Conservation (phyloP, 2,329 filamentous ascomycete genomes). For the Talaromyces sp. region DNA sequence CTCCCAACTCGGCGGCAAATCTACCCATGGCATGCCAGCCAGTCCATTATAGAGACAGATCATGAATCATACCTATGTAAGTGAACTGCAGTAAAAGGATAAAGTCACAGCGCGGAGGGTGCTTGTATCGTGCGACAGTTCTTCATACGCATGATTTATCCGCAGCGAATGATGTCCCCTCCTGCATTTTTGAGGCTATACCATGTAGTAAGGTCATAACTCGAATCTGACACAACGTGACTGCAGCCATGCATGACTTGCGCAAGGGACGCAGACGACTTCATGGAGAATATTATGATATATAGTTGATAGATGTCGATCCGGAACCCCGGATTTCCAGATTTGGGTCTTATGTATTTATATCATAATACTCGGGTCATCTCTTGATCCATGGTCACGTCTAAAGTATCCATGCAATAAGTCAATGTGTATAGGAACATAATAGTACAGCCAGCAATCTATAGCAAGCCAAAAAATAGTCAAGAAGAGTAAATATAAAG, state of each 20-base stretch:
- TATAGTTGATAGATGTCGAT: background rate
- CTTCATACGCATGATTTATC: background rate
- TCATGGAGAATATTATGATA: background rate
- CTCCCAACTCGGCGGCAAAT: background rate
- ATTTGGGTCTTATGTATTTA: constrained; percentile 3
- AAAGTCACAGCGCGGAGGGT: background rate
- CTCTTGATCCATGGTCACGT: background rate
- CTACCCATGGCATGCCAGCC: background rate
- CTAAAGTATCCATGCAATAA: background rate
- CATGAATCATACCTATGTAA: background rate
- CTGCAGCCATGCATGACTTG: background rate
- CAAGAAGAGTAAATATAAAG: background rate
- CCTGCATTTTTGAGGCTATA: background rate
- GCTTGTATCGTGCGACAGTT: constrained; percentile 4
- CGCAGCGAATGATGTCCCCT: constrained; percentile 5
- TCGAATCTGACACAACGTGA: background rate
- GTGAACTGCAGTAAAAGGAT: background rate
- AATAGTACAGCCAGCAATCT: constrained; percentile 10
- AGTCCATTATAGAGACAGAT: background rate
- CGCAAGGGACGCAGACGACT: background rate
- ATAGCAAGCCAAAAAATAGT: background rate
- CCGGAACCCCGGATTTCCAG: background rate
- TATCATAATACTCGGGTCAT: constrained; percentile 7
- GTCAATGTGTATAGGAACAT: background rate
- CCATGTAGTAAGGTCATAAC: background rate